Conservation (phyloP, 495 filamentous ascomycete genomes). For the Hypoxylon lienhwacheense region DNA sequence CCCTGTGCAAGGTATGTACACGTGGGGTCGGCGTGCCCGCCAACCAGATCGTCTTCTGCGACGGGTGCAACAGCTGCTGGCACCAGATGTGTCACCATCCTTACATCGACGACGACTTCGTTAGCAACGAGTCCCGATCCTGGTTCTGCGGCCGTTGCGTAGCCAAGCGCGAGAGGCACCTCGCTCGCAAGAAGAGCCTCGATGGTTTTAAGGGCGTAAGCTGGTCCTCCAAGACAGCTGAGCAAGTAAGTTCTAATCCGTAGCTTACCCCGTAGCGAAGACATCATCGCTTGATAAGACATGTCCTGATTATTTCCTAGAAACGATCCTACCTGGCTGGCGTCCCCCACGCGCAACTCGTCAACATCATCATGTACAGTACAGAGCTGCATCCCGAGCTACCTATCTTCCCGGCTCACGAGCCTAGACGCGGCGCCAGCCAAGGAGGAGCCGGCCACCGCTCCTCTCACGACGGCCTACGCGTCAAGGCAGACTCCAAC, state of each 20-base stretch:
- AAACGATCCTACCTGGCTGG: slow-evolving; percentile 47
- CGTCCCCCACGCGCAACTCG: slow-evolving; percentile 42
- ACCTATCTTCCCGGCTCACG: slow-evolving; percentile 46
- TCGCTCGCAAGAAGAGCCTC: slow-evolving; percentile 41
- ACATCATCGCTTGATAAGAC: slow-evolving; percentile 43
- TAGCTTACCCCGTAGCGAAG: slow-evolving; percentile 40
- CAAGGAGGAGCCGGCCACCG: slow-evolving; percentile 42
- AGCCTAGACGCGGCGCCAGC: slow-evolving; percentile 35
- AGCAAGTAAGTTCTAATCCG: slow-evolving; percentile 46
- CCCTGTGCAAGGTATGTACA: slow-evolving; percentile 75
- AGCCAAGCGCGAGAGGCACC: slow-evolving; percentile 51
- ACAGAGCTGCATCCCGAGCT: slow-evolving; percentile 46
- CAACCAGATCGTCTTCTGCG: slow-evolving; percentile 95
- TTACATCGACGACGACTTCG: slow-evolving; percentile 68
- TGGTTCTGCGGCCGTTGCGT: slow-evolving; percentile 80
- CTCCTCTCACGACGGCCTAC: slow-evolving; percentile 11
- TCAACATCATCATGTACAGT: slow-evolving; percentile 42
- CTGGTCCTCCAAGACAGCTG: slow-evolving; percentile 48
- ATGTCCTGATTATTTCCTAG: slow-evolving; percentile 22
- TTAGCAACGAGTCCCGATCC: slow-evolving; percentile 61
- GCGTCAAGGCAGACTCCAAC: slow-evolving; percentile 18
- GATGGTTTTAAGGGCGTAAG: slow-evolving; percentile 42
- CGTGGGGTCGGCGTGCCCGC: slow-evolving; percentile 70
- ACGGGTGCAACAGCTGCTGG: slow-evolving; percentile 84
- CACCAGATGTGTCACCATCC: slow-evolving; percentile 93